phyloP scores from a whole-genome alignment of 164 flowering plant species.

The Dillenia turbinata region DNA sequence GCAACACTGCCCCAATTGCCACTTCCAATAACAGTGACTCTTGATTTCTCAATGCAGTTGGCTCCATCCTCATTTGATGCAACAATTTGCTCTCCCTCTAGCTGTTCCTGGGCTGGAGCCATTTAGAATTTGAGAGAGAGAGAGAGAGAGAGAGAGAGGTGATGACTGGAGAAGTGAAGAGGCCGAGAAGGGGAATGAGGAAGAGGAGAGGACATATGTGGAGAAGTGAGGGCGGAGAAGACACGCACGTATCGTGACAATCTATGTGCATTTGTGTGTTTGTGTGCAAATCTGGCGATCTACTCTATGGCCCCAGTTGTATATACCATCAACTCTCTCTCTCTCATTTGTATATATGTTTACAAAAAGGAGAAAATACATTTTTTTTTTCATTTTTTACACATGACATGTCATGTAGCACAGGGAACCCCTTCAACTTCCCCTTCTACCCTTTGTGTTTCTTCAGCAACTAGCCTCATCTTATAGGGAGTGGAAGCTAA shows the following conservation, averaged over 20 bases:
- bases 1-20: constrained; percentile 99
- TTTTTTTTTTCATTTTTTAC: too few species aligned
- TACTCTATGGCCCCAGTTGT: background rate
- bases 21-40: constrained; percentile 82
- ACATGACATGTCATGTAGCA: too few species aligned
- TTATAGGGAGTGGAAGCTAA: too few species aligned
- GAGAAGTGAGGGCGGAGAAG: constrained; percentile 35
- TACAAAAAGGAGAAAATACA: too few species aligned
- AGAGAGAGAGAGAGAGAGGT: constrained; percentile 3
- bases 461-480: too few species aligned
- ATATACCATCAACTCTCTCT: background rate
- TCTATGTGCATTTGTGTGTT: constrained; percentile 7
- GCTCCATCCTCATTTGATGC: too few species aligned
- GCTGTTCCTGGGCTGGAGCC: constrained; percentile 24
- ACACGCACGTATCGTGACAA: constrained; percentile 34
- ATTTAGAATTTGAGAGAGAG: constrained; percentile 1
- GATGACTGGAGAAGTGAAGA: constrained; percentile 3
- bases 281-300: constrained; percentile 15
- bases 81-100: too few species aligned
- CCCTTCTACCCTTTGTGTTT: too few species aligned
- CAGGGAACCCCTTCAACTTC: too few species aligned
- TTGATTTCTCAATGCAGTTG: constrained; percentile 23
- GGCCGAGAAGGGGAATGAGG: constrained; percentile 7
- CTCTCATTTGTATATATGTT: background rate
- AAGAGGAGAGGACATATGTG: constrained; percentile 1